Conservation (phyloP, 352 stramenopile species). For the Phytopythium vexans region DNA sequence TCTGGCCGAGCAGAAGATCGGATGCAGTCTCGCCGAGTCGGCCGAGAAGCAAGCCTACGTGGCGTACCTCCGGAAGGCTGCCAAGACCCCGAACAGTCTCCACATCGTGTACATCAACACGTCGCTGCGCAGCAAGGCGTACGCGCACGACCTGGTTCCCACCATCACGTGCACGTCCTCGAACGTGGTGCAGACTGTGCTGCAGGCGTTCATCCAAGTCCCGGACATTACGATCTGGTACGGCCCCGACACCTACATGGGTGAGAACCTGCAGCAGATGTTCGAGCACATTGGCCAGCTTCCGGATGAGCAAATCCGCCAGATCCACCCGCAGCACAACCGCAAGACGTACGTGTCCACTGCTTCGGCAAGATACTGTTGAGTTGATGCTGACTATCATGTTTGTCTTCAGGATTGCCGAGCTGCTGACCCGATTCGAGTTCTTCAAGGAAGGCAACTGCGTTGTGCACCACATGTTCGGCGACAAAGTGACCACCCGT, state of each 20-base stretch:
- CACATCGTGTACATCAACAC: constrained; percentile 99
- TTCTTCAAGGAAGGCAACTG: constrained; percentile 97
- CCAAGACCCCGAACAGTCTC: constrained; percentile 87
- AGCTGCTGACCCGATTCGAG: constrained; percentile 86
- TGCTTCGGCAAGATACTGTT: not conserved
- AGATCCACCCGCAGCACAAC: constrained; percentile 86
- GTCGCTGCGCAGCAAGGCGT: constrained; percentile 95
- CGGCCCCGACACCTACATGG: constrained; percentile 98
- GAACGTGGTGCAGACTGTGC: constrained; percentile 96
- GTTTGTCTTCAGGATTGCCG: constrained; percentile 38
- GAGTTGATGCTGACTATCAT: not conserved
- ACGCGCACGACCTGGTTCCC: constrained; percentile 90
- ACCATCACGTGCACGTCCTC: constrained; percentile 97
- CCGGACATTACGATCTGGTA: constrained; percentile 90
- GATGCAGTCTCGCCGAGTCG: constrained; percentile 93
- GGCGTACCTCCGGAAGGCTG: constrained; percentile 90
- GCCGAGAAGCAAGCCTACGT: constrained; percentile 92
- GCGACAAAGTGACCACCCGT: constrained; percentile 90
- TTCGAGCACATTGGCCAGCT: constrained; percentile 82
- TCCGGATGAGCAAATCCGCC: constrained; percentile 74
- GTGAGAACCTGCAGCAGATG: constrained; percentile 95
- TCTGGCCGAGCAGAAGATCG: constrained; percentile 90
- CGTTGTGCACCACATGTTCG: constrained; percentile 99
- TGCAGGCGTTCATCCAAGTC: constrained; percentile 93
- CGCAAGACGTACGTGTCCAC: constrained; percentile 42